A percentile compares a stretch with the other conserved stretches of the same genome.
phyloP scores from a whole-genome alignment of 345 rosid species.

The Populus nigra region DNA sequence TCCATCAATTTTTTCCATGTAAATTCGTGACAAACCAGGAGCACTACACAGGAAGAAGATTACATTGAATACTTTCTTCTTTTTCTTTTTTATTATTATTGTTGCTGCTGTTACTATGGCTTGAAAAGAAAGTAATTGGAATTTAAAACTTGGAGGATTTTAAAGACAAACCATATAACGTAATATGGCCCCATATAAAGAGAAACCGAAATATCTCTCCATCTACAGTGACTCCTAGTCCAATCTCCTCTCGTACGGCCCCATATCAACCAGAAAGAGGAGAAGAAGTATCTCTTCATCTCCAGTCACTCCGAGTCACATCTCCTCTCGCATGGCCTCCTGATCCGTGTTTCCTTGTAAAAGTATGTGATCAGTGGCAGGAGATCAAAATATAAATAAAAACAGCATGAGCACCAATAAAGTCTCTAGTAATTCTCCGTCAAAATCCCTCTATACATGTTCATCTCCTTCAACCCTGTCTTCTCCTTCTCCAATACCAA shows the following conservation, averaged over 20 bases:
- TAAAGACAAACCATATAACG: too few relatives aligned
- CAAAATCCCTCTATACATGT: constrained; percentile 12
- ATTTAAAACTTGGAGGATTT: too few relatives aligned
- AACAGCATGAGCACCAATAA: background rate
- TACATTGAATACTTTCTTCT: too few relatives aligned
- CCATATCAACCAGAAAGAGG: background rate
- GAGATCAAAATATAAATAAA: background rate
- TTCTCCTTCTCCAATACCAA: constrained; percentile 6
- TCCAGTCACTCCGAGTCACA: background rate
- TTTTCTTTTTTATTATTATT: too few relatives aligned
- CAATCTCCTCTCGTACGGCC: background rate
- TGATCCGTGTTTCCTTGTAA: background rate
- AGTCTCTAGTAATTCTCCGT: background rate
- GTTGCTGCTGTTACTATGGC: too few relatives aligned
- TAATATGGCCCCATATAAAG: background rate
- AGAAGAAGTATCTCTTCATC: background rate
- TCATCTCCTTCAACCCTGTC: constrained; percentile 5
- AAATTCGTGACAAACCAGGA: too few relatives aligned
- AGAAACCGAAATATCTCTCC: background rate
- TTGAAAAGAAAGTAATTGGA: too few relatives aligned
- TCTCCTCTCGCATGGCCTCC: too few relatives aligned
- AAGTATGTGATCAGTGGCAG: constrained; percentile 19
- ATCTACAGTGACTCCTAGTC: background rate
- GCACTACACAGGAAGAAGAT: too few relatives aligned
- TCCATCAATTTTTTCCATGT: too few relatives aligned